A percentile compares a stretch with the other conserved stretches of the same genome.
phyloP scores from a whole-genome alignment of 2,329 filamentous ascomycete genomes.

The Microdochium paspali region DNA sequence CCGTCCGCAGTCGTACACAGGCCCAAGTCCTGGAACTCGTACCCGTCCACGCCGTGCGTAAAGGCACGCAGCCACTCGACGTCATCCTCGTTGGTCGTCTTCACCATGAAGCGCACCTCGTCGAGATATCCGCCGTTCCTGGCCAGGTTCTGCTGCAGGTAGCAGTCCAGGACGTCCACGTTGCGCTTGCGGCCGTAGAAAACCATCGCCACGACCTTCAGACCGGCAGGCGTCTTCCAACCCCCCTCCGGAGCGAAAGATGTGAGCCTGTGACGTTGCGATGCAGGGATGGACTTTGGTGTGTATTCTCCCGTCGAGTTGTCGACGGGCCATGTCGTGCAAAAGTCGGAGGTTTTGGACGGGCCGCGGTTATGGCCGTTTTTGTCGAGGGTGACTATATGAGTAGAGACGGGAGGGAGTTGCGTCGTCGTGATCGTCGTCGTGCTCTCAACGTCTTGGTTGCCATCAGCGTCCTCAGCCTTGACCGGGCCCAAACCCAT shows the following conservation, averaged over 20 bases:
- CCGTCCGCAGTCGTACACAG: slow-evolving; percentile 19
- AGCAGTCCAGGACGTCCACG: slow-evolving; percentile 36
- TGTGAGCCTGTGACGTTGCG: slow-evolving; percentile 7
- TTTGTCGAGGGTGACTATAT: slow-evolving; percentile 2
- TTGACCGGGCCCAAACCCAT: too few species aligned
- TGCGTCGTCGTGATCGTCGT: slow-evolving; percentile 13
- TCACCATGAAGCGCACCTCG: slow-evolving; percentile 32
- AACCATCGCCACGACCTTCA: slow-evolving; percentile 32
- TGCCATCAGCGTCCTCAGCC: not conserved
- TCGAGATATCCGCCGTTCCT: slow-evolving; percentile 34
- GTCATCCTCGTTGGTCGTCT: slow-evolving; percentile 27
- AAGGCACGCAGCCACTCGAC: slow-evolving; percentile 28
- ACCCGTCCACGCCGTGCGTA: slow-evolving; percentile 22
- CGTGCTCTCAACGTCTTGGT: slow-evolving; percentile 7
- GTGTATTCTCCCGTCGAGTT: slow-evolving; percentile 12
- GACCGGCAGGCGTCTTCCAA: slow-evolving; percentile 16
- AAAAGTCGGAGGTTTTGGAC: slow-evolving; percentile 8
- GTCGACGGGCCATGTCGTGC: slow-evolving; percentile 18
- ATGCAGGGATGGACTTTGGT: slow-evolving; percentile 5
- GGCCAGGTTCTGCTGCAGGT: slow-evolving; percentile 30
- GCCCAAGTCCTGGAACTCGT: slow-evolving; percentile 23
- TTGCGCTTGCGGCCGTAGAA: slow-evolving; percentile 35
- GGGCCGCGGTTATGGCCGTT: not conserved
- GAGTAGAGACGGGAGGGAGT: slow-evolving; percentile 3
- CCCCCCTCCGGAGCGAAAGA: slow-evolving; percentile 16